These are phyloP conservation scores for Debaryomyces prosopidis DNA, from an alignment of 805 yeast species.

Conservation along the genomic window DNA sequence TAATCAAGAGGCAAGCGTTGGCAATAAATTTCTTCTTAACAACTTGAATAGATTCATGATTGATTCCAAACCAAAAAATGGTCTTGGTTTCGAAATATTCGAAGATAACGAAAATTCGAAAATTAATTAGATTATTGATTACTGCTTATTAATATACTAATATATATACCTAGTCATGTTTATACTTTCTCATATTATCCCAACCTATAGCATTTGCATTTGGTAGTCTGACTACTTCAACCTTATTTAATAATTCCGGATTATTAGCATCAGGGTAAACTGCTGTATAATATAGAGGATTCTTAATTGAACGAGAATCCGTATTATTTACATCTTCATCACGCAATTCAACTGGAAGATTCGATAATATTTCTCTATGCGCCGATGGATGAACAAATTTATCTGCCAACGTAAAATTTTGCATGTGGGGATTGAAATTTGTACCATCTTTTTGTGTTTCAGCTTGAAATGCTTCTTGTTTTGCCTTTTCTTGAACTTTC, in stretches of 20 bases:
- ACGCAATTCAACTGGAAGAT: slow-evolving; percentile 36
- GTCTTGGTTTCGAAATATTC: slow-evolving; percentile 11
- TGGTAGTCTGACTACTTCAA: slow-evolving; percentile 43
- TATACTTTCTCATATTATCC: slow-evolving; percentile 42
- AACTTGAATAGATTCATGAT: neutral
- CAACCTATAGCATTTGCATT: slow-evolving; percentile 44
- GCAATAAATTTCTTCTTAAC: neutral
- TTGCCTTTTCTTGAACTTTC: slow-evolving; percentile 10
- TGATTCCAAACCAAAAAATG: slow-evolving; percentile 1
- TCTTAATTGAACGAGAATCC: slow-evolving; percentile 22
- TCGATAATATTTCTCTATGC: slow-evolving; percentile 30
- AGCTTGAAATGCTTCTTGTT: slow-evolving; percentile 2
- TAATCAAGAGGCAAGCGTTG: neutral
- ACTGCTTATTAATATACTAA: neutral
- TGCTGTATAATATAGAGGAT: slow-evolving; percentile 34
- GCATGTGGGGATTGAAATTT: slow-evolving; percentile 12
- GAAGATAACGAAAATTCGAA: slow-evolving; percentile 1
- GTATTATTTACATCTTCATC: slow-evolving; percentile 4
- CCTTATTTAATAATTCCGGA: slow-evolving; percentile 34
- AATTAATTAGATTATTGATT: neutral
- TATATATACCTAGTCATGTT: slow-evolving; percentile 7
- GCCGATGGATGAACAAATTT: slow-evolving; percentile 36
- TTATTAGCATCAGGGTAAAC: slow-evolving; percentile 29
- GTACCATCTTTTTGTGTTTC: slow-evolving; percentile 18
- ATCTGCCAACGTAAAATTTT: slow-evolving; percentile 4